Base-by-base conservation (phyloP, 345 rosid genomes). In the Salix udensis region DNA sequence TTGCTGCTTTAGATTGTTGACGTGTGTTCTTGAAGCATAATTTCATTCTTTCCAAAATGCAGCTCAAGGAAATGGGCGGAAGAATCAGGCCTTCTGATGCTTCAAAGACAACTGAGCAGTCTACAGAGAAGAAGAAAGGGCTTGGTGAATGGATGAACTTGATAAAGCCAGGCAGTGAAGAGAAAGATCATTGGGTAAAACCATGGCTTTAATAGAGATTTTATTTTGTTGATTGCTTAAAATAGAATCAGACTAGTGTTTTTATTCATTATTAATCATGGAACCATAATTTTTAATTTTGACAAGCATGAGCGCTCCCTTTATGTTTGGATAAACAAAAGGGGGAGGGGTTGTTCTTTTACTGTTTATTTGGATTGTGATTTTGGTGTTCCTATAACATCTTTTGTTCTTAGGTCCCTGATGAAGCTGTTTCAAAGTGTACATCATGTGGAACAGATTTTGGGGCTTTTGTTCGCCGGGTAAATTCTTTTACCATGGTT, bases 31-130 rank as follows among this genome's bases (percentile, higher is more conserved):
- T 23, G 14, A 58, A 58, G 28, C 26, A 23, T 58, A 65, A 31
- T 37, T 19, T 53, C 55, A 24, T 53, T 71, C 53, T 61, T 60
- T 31, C 70, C 75, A 42, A 5, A 55, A 68, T 80, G 77, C 87
- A 96, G 99, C 74, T 92, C 72, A 94, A 96, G 92, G 98, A 96
- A 87, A 94, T 96, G 89, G 97, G 92, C 80, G 95, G 89, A 81
- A 85, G 91, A 74, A 87, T 74, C 76, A 88, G 84, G 85, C 88
- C 97, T 76, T 77, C 91, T 80, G 90, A 85, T 73, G 60, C 87
- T 50, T 75, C 72, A 18, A 92, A 85, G 82, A 73, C 84, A 44
- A 77, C 82, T 79, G 98, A 96, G 66, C 96, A 82, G 82, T 44
- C 88, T 81, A 69, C 85, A 14, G 99, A 94, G 78, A 94, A 82